Evolutionary conservation across 1,284 basidiomycete genomes (phyloP), one percentile per base, ranked within the genome.

Genomic region (Kwoniella shivajii): DNA sequence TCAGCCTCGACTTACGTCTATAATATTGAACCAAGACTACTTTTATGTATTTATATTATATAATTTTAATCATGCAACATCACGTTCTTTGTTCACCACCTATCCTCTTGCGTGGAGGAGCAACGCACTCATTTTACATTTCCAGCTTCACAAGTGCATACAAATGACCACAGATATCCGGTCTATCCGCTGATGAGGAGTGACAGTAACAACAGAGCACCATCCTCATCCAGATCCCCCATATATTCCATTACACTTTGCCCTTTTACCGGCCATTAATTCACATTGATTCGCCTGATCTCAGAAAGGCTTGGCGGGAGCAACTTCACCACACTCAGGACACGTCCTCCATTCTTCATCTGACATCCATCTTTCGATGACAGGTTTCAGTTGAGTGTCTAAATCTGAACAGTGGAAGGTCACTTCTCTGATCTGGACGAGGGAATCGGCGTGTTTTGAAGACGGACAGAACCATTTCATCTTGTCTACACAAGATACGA

Each of bases 391-490:
- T 79, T 98, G 93, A 4, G 89, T 89, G 43, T 93, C 94, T 33
- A 99, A 84, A 74, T 98, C 91, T 0, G 87, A 88, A 68, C 90
- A 90, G 74, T 94, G 89, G 77, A 98, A 93, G 2, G 84, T 80
- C 55, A 90, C 90, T 75, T 96, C 88, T 63, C 88, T 84, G 69
- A 99, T 90, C 62, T 93, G 81, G 2, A 88, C 89, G 0, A 94
- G 92, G 47, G 82, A 80, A 9, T 67, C 64, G 73, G 94, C 89
- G 9, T 80, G 81, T 0, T 78, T 68, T 29, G 87, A 85, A 27
- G 71, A 72, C 5, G 84, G 86, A 78, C 95, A 98, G 76, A 96
- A 98, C 95, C 95, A 98, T 41, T 91, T 85, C 56, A 98, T 82
- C 1, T 87, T 87, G 76, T 99, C 95, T 92, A 72, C 3, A 29